Conservation (phyloP, 257 asterid genomes). For the Phtheirospermum japonicum region DNA sequence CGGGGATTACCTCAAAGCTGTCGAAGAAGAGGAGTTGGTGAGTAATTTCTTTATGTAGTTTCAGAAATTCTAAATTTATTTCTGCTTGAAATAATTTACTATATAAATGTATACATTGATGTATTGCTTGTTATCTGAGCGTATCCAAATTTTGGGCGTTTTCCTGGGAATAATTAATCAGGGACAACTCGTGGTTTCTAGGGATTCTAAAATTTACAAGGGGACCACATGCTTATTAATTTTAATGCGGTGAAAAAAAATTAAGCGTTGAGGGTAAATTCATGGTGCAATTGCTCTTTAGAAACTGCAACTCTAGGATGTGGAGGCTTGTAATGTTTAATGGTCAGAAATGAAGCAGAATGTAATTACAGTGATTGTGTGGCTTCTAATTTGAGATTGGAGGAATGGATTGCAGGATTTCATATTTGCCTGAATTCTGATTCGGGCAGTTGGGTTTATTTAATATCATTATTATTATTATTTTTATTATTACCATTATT, state of each 20-base stretch:
- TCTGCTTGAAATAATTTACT: not conserved
- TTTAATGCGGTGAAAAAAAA: not conserved
- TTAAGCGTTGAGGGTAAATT: not conserved
- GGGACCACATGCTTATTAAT: not conserved
- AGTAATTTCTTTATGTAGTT: constrained; percentile 1
- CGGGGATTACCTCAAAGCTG: constrained; percentile 65
- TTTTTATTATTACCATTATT: not conserved
- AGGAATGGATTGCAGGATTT: too few relatives aligned
- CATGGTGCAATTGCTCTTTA: constrained; percentile 8
- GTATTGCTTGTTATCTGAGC: not conserved
- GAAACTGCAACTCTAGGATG: constrained; percentile 9
- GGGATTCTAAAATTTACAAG: not conserved
- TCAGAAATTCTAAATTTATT: not conserved
- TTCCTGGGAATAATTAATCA: not conserved
- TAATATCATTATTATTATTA: not conserved
- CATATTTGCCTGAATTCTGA: too few relatives aligned
- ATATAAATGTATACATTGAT: not conserved
- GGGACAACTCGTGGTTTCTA: not conserved
- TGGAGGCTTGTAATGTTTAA: not conserved
- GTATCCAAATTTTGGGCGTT: not conserved
- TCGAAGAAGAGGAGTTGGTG: constrained; percentile 85
- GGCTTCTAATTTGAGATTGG: too few relatives aligned
- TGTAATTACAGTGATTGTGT: too few relatives aligned
- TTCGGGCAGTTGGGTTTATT: too few relatives aligned
- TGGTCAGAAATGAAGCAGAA: too few relatives aligned